Evolutionary conservation across 139 green algal species (phyloP), one percentile per base, ranked within the genome.

Genomic region (Tetradesmus obliquus): DNA sequence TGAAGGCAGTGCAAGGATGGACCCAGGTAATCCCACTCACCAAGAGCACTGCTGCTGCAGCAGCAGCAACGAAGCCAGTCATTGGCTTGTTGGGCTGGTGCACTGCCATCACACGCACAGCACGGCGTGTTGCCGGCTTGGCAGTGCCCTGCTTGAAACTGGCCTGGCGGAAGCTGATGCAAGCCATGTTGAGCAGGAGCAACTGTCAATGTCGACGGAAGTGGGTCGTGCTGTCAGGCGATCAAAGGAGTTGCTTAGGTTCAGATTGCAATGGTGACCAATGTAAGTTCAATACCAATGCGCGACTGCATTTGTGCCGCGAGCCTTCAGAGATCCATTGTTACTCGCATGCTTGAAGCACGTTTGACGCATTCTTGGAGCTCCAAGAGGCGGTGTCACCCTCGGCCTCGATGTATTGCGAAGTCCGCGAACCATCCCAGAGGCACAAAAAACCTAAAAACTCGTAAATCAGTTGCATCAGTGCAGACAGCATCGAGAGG

Each of bases 1-100:
- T 13, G 15, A 13, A 71, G 8, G 3, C 7, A 4, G 7, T 20
- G 60, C 60, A 71, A 19, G 60, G 60, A 4, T 45, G 32, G 32
- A 45, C 32, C 32, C 15, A 76, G 19, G 15, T 12, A 53, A 53
- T 82, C 9, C 45, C 7, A 84, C 83, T 54, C 24, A 88, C 83
- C 83, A 88, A 22, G 17, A 88, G 83, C 22, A 76, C 20, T 79
- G 83, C 83, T 53, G 83, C 57, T 55, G 83, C 83, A 32, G 83
- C 83, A 22, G 83, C 83, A 22, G 55, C 55, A 22, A 88, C 55
- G 3, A 71, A 71, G 19, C 3, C 60, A 71, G 57, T 55, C 13
- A 57, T 19, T 32, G 55, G 54, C 20, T 76, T 55, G 55, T 88
- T 76, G 5, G 83, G 51, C 20, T 76, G 55, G 6, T 88, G 83